Evolutionary conservation across 306 rosid genomes (phyloP).

Genomic region (Lathyrus aphaca): DNA sequence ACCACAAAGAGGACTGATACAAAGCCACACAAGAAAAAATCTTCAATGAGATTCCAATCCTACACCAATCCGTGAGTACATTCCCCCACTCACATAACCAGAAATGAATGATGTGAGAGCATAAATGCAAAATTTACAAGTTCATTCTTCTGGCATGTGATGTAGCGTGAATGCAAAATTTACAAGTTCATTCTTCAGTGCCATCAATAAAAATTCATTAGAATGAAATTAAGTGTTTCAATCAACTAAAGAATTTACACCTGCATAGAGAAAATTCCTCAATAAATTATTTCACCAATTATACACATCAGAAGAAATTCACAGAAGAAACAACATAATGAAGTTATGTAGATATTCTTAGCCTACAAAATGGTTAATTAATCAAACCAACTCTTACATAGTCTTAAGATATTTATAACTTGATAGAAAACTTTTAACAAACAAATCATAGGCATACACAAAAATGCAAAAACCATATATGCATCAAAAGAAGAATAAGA

Average conservation of each 20-base stretch:
- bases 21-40: slow-evolving; percentile 23
- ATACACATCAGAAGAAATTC: neutral
- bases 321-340: slow-evolving; percentile 2
- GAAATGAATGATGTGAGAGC: slow-evolving; percentile 99
- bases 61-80: slow-evolving; percentile 97
- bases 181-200: too few species aligned
- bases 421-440: slow-evolving; percentile 12
- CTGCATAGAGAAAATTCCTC: slow-evolving; percentile 13
- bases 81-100: slow-evolving; percentile 98
- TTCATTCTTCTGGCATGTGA: too few species aligned
- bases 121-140: too few species aligned
- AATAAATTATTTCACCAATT: slow-evolving; percentile 12
- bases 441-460: neutral
- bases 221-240: neutral
- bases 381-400: slow-evolving; percentile 19
- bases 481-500: neutral
- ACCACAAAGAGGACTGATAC: slow-evolving; percentile 20
- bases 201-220: too few species aligned
- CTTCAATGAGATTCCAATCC: slow-evolving; percentile 38
- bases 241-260: slow-evolving; percentile 8
- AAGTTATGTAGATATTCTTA: slow-evolving; percentile 25
- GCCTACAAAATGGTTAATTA: slow-evolving; percentile 32
- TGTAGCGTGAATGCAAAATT: too few species aligned
- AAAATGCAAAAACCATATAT: slow-evolving; percentile 35
- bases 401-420: neutral